Evolutionary conservation across 208 protist species (phyloP), one percentile per base, ranked within the genome.

Genomic region (Trichomonas tenax): DNA sequence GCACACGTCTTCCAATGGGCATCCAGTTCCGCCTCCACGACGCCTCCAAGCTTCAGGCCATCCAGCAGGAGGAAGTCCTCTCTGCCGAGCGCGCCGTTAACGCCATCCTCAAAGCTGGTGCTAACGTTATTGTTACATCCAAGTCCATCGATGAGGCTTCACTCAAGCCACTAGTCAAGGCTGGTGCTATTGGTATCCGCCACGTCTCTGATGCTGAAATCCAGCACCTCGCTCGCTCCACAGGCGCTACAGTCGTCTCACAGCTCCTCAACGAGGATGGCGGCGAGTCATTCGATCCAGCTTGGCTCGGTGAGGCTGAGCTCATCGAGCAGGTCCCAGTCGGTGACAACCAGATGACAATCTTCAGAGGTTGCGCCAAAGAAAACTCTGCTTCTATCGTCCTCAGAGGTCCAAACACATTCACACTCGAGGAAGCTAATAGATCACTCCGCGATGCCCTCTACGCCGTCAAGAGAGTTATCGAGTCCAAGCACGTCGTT

Each of bases 111-210:
- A 82, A 72, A 14, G 84, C 98, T 8, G 99, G 99, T 82, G 99
- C 99, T 34, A 99, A 99, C 97, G 99, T 99, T 31, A 98, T 99
- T 88, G 97, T 99, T 72, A 99, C 99, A n/a, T 99, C 99, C 8
- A 99, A 99, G 98, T 98, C 98, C 63, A 99, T 99, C 96, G 99
- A 99, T 97, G 99, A 99, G 97, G 98, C 98, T 96, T 98, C 98
- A 97, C 97, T 99, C 96, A 99, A 99, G 51, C 51, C 46, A 45
- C 23, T 96, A 14, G 40, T 96, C 41, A 44, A 44, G 36, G 23
- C 10, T 15, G 96, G 86, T 26, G 41, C 51, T 17, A 96, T 96
- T 46, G 81, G 82, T 86, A 95, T 93, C 11, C 26, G 48, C 21
- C 82, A 90, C 34, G 82, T 72, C 14, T 45, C 49, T 9, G 86